Conservation (phyloP, 805 yeast genomes). For the Saccharomycodes ludwigii region DNA sequence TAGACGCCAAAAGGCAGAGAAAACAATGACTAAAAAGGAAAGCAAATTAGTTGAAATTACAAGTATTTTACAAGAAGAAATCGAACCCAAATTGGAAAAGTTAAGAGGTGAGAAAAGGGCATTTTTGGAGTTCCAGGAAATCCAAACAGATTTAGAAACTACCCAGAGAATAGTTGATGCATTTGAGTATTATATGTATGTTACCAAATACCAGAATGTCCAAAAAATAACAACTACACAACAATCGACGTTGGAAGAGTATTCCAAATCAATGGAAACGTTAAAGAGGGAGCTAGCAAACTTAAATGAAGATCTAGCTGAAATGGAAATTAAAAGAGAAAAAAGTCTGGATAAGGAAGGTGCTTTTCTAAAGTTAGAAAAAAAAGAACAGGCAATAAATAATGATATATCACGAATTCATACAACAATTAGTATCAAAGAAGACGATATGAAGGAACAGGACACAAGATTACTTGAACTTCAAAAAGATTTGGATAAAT, state of each 20-base stretch:
- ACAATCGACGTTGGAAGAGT: too few species aligned
- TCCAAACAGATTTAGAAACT: slow-evolving; percentile 69
- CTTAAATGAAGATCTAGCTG: slow-evolving; percentile 48
- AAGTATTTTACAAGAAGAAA: slow-evolving; percentile 66
- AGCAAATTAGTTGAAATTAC: slow-evolving; percentile 70
- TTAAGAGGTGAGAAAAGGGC: slow-evolving; percentile 70
- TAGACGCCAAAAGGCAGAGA: slow-evolving; percentile 80
- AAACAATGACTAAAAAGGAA: slow-evolving; percentile 86
- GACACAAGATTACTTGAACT: slow-evolving; percentile 23
- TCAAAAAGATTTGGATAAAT: slow-evolving; percentile 23
- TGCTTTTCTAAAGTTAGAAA: slow-evolving; percentile 46
- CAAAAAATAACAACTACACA: slow-evolving; percentile 31
- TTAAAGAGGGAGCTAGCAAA: slow-evolving; percentile 41
- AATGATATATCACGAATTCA: slow-evolving; percentile 56
- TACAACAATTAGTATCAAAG: slow-evolving; percentile 49
- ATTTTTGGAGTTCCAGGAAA: slow-evolving; percentile 76
- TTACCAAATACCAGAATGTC: slow-evolving; percentile 30
- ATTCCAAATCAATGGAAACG: too few species aligned
- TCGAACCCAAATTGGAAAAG: slow-evolving; percentile 81
- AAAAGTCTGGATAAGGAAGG: slow-evolving; percentile 50
- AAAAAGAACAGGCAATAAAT: slow-evolving; percentile 38
- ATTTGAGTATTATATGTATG: slow-evolving; percentile 38
- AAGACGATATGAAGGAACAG: slow-evolving; percentile 48
- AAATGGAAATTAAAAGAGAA: slow-evolving; percentile 40
- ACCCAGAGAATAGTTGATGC: slow-evolving; percentile 64